Base-by-base conservation (phyloP, 176 grass and related monocot genomes). In the Avena insularis region DNA sequence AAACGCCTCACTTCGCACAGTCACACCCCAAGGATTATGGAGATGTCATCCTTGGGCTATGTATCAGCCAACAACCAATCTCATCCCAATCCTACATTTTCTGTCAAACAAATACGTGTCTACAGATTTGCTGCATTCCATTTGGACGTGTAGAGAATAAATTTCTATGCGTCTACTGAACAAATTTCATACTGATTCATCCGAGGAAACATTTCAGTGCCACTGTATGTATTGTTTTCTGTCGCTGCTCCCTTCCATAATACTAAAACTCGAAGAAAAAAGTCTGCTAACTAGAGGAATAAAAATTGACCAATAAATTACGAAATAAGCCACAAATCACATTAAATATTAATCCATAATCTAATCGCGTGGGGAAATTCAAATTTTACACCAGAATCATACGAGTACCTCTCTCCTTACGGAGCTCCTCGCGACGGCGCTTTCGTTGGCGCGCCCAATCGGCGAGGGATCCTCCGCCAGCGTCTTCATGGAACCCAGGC, bases 391-490 rank as follows among this genome's bases (percentile, higher is more conserved):
- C 0, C 31, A 46, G 1, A 45, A 54, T 23, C 25, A 8, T 51
- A 11, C 64, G 57, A 86, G 79, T 46, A 49, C 94, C 94, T 96
- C 90, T 96, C 79, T 93, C 94, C 88, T 87, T 96, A 29, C 50
- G 78, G 36, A 93, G 86, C 80, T 90, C 94, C 79, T 93, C 94
- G 35, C 94, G 91, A 12, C 88, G 83, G 31, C 90, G 88, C 77
- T 97, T 97, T 45, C 90, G 75, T 13, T 94, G 88, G 0, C 86
- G 85, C 50, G 92, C 92, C 94, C 92, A 97, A 14, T 94, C 86
- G 27, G 81, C 80, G 49, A 92, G 90, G 14, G 88, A 88, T 2
- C 76, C 88, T 3, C 75, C 84, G 5, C 46, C 82, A 4, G 74
- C 63, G n/a, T 43, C 63, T 8, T 77, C 38, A 19, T 63, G 81